Evolutionary conservation across 495 filamentous ascomycete species (phyloP), one percentile per base, ranked within the genome.

Genomic region (Amniculicola lignicola): DNA sequence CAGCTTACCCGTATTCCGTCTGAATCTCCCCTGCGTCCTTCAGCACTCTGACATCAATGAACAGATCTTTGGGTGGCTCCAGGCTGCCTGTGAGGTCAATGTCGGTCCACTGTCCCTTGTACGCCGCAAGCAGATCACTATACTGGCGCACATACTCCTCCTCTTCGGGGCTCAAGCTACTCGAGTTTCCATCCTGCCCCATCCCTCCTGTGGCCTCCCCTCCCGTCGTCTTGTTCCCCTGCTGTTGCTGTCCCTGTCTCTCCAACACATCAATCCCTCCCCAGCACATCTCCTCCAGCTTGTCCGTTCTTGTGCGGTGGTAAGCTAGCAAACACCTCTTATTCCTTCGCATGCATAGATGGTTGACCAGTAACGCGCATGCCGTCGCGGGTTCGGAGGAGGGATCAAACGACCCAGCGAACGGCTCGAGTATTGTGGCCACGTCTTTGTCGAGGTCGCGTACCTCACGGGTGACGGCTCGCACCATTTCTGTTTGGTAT

Each of bases 11-110:
- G 70, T 97, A 99, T 75, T 99, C 94, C 10, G 94, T 99, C 74
- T 99, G 93, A 58, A 99, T 95, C 76, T 97, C 93, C 21, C 94
- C 94, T 37, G 92, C 94, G 75, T 99, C 93, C 68, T 93, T 96
- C 57, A 99, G 71, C 46, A 97, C 94, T 49, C 94, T 76, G 44
- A 99, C 94, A 72, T 99, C 94, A 68, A 99, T 94, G 68, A 99
- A 99, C 45, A 99, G 72, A 74, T 99, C 94, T 67, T 80, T 83
- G 25, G 94, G 93, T 28, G 94, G 94, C 67, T 97, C 91, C 68
- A 99, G 77, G 59, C 87, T 91, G 37, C 94, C 94, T 12, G 93
- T 97, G 51, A 99, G 74, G 71, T 99, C 94, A 47, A 99, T 85
- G 71, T 99, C 94, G 19, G 92, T 97, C 92, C 93, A 99, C 62